Base-by-base conservation (phyloP, 1,284 basidiomycete genomes). In the Melampsora americana region DNA sequence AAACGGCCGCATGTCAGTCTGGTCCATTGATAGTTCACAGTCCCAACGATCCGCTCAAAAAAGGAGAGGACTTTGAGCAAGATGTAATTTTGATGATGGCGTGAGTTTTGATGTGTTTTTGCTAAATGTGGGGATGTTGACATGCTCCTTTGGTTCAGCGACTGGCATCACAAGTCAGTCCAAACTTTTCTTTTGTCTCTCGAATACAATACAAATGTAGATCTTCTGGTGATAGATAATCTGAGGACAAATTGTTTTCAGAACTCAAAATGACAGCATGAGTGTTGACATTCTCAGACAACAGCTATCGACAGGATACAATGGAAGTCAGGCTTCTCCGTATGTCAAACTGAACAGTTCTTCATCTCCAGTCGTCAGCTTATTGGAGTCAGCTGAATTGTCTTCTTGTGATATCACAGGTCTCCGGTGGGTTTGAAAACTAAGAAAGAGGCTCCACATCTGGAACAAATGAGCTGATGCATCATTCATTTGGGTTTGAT, bases 111-210 rank as follows among this genome's bases (percentile, higher is more conserved):
- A 28, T 62, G 5, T 20, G 7, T 4, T 62, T 7, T 28, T 16
- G 16, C 30, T 62, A 2, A 62, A 62, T 26, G 35, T 35, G 9
- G 35, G 9, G 26, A 62, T 62, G 30, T 35, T 35, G 16, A 26
- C 16, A 18, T 28, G 14, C 23, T 62, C 26, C 35, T 32, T 44
- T 2, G 5, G 2, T 39, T 39, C 35, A 66, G 64, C 26, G 86
- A 86, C 72, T 86, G 85, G 83, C 84, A 84, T 77, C 84, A 86
- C 78, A 77, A 77, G 64, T 68, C 77, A 72, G 79, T 79, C 1
- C 78, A 79, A 75, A 16, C 7, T 20, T 42, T 35, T 4, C n/a
- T 39, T 7, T 39, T 7, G 3, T 66, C 3, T 35, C 6, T 32
- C 39, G 30, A 42, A 42, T 66, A 14, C 35, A 35, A 32, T 18